Conservation (phyloP, 495 filamentous ascomycete species). For the Penicillium psychrofluorescens region DNA sequence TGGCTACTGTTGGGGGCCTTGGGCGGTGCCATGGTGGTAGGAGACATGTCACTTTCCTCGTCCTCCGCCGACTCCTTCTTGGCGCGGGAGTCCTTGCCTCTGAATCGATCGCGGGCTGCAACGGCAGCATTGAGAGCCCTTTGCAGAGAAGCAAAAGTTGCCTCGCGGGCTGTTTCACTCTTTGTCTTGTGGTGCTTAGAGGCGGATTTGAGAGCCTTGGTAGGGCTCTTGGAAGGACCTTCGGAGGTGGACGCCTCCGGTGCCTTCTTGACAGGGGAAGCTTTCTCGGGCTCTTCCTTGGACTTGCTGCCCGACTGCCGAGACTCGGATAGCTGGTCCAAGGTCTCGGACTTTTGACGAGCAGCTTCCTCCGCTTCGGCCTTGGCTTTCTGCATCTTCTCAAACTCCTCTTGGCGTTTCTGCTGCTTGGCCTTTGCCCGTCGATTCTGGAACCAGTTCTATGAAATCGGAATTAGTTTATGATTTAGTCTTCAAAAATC, state of each 20-base stretch:
- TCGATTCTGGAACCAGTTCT: conserved; percentile 94
- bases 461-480: conserved; percentile 5
- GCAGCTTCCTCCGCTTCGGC: conserved; percentile 36
- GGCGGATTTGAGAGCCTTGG: conserved; percentile 5
- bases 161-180: conserved; percentile 36
- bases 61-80: conserved; percentile 11
- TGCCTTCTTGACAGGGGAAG: conserved; percentile 26
- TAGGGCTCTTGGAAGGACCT: conserved; percentile 11
- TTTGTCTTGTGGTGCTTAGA: conserved; percentile 34
- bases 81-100: conserved; percentile 11
- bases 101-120: conserved; percentile 31
- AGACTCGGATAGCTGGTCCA: conserved; percentile 18
- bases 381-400: conserved; percentile 49
- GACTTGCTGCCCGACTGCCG: conserved; percentile 12
- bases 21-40: conserved; percentile 24
- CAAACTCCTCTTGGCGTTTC: conserved; percentile 60
- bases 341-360: conserved; percentile 25
- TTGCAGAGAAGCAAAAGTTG: conserved; percentile 39
- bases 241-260: conserved; percentile 14
- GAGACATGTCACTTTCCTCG: conserved; percentile 20
- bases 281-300: conserved; percentile 21
- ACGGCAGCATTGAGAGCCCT: conserved; percentile 38
- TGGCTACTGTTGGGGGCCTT: conserved; percentile 4
- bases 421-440: conserved; percentile 78
- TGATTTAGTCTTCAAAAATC: neutral